phyloP scores from a whole-genome alignment of 2,329 filamentous ascomycete species.

The Aspergillus sp. region DNA sequence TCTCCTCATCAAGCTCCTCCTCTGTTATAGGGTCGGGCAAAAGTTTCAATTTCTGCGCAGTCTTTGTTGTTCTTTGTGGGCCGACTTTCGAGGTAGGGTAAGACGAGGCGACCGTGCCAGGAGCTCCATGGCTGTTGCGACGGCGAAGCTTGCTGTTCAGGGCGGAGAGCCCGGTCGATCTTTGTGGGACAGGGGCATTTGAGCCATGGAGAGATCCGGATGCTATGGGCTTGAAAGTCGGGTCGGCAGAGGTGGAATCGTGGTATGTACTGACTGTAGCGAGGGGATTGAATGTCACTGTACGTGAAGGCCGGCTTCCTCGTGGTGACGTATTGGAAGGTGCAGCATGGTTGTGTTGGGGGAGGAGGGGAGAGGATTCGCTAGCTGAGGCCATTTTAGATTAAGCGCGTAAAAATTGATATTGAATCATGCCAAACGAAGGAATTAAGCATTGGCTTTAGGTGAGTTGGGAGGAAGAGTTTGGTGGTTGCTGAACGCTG shows the following conservation, averaged over 20 bases:
- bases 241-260: conserved; percentile 40
- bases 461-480: conserved; percentile 1
- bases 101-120: conserved; percentile 44
- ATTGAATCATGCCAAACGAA: conserved; percentile 19
- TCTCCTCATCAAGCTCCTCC: conserved; percentile 73
- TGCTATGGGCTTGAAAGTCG: conserved; percentile 43
- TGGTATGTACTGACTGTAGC: conserved; percentile 47
- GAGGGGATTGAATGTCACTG: conserved; percentile 50
- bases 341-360: conserved; percentile 28
- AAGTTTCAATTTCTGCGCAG: conserved; percentile 95
- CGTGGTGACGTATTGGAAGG: conserved; percentile 40
- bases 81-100: conserved; percentile 71
- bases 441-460: neutral
- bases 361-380: conserved; percentile 45
- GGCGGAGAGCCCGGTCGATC: conserved; percentile 68
- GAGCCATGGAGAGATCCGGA: conserved; percentile 38
- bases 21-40: conserved; percentile 86
- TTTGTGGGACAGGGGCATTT: conserved; percentile 28
- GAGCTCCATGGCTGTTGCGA: conserved; percentile 76
- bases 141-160: conserved; percentile 85
- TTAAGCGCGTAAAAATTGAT: conserved; percentile 8
- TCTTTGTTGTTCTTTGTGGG: conserved; percentile 91
- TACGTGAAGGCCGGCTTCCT: conserved; percentile 38
- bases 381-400: conserved; percentile 36
- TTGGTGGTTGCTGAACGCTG: conserved; percentile 4